Percentiles rank a stretch among this genome's conserved stretches.
Evolutionary conservation across 2,329 filamentous ascomycete genomes (phyloP).

Genomic region (Parastagonospora nodorum): DNA sequence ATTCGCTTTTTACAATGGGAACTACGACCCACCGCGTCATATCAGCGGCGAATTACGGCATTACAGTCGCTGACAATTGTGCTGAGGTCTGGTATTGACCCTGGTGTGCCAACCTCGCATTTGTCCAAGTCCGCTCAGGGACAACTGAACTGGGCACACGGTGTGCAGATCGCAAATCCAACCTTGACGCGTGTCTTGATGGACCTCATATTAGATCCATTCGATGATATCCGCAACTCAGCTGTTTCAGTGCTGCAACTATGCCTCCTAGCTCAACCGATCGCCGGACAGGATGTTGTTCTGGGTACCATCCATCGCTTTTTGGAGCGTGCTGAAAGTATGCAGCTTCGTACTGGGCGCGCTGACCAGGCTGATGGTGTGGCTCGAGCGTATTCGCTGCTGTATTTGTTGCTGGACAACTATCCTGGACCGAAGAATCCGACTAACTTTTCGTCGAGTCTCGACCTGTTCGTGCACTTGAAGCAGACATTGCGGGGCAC

Average conservation of each 20-base stretch:
- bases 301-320: slow-evolving; percentile 29
- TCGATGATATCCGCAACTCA: slow-evolving; percentile 80
- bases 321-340: slow-evolving; percentile 52
- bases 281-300: slow-evolving; percentile 10
- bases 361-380: slow-evolving; percentile 93
- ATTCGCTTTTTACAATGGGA: slow-evolving; percentile 73
- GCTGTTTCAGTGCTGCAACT: slow-evolving; percentile 54
- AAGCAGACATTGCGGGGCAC: slow-evolving; percentile 68
- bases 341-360: slow-evolving; percentile 73
- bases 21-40: slow-evolving; percentile 79
- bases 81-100: slow-evolving; percentile 71
- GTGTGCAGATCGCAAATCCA: slow-evolving; percentile 50
- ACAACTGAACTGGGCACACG: slow-evolving; percentile 57
- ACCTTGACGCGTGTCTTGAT: slow-evolving; percentile 66
- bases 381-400: slow-evolving; percentile 73
- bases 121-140: slow-evolving; percentile 56
- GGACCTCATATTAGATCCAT: slow-evolving; percentile 85
- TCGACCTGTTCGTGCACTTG: slow-evolving; percentile 62
- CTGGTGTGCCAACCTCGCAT: slow-evolving; percentile 44
- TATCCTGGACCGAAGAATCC: slow-evolving; percentile 10
- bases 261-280: slow-evolving; percentile 28
- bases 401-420: slow-evolving; percentile 62
- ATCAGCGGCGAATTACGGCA: slow-evolving; percentile 84
- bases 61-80: slow-evolving; percentile 72
- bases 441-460: slow-evolving; percentile 27